Evolutionary conservation across 495 filamentous ascomycete species (phyloP), one percentile per base, ranked within the genome.

Genomic region (Monascus purpureus): DNA sequence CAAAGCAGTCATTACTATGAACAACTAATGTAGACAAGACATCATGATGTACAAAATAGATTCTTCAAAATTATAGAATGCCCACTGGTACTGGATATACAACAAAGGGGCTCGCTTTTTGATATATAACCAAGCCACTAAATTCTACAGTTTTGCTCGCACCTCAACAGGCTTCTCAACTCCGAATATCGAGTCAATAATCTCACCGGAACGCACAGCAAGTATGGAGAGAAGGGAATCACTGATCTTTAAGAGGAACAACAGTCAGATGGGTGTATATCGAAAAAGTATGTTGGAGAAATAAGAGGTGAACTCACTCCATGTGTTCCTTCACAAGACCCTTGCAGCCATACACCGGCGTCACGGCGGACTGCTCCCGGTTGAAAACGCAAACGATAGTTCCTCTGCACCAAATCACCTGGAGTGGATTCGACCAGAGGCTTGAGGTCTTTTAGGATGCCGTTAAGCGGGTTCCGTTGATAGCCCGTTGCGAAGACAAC

Each of bases 271-370:
- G n/a, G n/a, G n/a, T n/a, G n/a, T n/a, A n/a, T n/a, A n/a, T n/a
- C n/a, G n/a, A n/a, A n/a, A n/a, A n/a, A n/a, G n/a, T n/a, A n/a
- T n/a, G n/a, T n/a, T n/a, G n/a, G n/a, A n/a, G n/a, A n/a, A n/a
- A n/a, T n/a, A n/a, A n/a, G n/a, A n/a, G n/a, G n/a, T n/a, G 9
- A 22, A 22, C 20, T 22, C 20, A 22, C 20, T 59, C 90, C 90
- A 50, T 95, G 90, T 15, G 83, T 93, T 36, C 65, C 71, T 57
- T 97, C 85, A 45, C 84, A 90, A 52, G 85, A 95, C 1, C 90
- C 90, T 55, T 95, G 90, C 39, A 97, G 62, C 85, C 84, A 97
- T 18, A 95, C 67, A 8, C 86, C 86, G 6, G 72, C 68, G 9
- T 76, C 62, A 4, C 49, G 36, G 27, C 57, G 58, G 17, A 94